Conservation (phyloP, 2,329 filamentous ascomycete species). For the Aspergillus novoparasiticus region DNA sequence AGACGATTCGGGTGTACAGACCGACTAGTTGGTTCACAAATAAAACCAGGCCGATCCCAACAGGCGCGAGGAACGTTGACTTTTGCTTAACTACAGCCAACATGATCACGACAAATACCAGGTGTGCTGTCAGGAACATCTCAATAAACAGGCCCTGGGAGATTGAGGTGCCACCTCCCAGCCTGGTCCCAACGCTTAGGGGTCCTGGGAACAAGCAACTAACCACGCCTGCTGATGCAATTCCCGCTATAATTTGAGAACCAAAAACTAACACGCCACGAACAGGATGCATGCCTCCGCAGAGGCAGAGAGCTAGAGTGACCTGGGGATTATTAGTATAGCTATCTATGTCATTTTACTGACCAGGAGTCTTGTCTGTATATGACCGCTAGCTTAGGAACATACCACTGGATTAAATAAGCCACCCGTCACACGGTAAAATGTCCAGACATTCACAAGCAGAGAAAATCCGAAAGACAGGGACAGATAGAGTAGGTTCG, state of each 20-base stretch:
- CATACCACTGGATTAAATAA: conserved; percentile 54
- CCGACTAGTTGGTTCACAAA: conserved; percentile 63
- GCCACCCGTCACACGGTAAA: conserved; percentile 55
- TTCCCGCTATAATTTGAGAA: conserved; percentile 61
- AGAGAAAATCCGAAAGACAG: conserved; percentile 51
- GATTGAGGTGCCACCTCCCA: conserved; percentile 55
- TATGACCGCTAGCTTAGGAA: not conserved
- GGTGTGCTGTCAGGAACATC: conserved; percentile 65
- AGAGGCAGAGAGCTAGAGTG: conserved; percentile 62
- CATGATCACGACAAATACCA: conserved; percentile 69
- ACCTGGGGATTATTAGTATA: conserved; percentile 35
- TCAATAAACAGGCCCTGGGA: conserved; percentile 67
- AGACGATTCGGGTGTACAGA: conserved; percentile 11
- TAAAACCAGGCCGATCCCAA: conserved; percentile 71
- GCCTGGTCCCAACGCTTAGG: conserved; percentile 59
- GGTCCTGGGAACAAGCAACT: conserved; percentile 60
- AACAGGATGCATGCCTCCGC: conserved; percentile 56
- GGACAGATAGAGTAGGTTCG: conserved; percentile 46
- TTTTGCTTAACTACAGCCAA: conserved; percentile 74
- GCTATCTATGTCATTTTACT: not conserved
- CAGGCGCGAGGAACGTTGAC: conserved; percentile 69
- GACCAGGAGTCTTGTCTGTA: not conserved
- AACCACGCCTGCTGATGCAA: conserved; percentile 61
- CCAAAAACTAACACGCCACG: conserved; percentile 57
- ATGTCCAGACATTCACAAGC: conserved; percentile 58